Base-by-base conservation (phyloP, 306 rosid species). In the Lathyrus aphaca region DNA sequence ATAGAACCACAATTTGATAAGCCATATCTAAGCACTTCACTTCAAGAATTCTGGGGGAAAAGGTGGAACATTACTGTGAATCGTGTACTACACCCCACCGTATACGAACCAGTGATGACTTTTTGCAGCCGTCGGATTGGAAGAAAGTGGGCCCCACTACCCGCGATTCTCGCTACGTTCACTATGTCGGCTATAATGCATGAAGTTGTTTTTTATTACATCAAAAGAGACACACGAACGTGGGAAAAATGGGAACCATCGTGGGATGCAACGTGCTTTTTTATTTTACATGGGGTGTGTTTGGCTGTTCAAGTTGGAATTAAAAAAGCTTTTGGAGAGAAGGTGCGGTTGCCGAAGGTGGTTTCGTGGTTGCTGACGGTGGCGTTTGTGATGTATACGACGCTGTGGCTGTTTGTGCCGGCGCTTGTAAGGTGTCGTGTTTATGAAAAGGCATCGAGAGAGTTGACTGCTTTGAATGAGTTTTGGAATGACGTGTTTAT, bases 201-300 rank as follows among this genome's bases (percentile, higher is more conserved):
- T 8, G 81, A 81, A 45, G 64, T 76, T 0, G 11, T 75, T 1
- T 80, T 80, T 10, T 75, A 80, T 3, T 75, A 75, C 38, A 50
- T 75, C 17, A 80, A 76, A 9, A 11, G 84, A 18, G 81, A 80
- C 21, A 37, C 5, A 18, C 84, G 75, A 37, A 58, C 78, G 44
- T 80, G 78, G 84, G 84, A 80, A 15, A 32, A 57, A 0, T 80
- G 81, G 81, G 81, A 80, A 6, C 84, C 81, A 1, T 71, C 81
- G 6, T 80, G 81, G 84, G 81, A 80, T 10, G 71, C 61, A 4
- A 25, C 29, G 12, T 71, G 74, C 5, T 80, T 80, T 43, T 80
- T 80, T 14, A 32, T 71, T 12, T 5, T 80, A 2, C 84, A 80
- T 7, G 81, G 81, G 11, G 43, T 54, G 16, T 71, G 81, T 37